Percentiles rank a stretch among this genome's conserved stretches.
phyloP scores from a whole-genome alignment of 345 rosid genomes.

The Salix suchowensis region DNA sequence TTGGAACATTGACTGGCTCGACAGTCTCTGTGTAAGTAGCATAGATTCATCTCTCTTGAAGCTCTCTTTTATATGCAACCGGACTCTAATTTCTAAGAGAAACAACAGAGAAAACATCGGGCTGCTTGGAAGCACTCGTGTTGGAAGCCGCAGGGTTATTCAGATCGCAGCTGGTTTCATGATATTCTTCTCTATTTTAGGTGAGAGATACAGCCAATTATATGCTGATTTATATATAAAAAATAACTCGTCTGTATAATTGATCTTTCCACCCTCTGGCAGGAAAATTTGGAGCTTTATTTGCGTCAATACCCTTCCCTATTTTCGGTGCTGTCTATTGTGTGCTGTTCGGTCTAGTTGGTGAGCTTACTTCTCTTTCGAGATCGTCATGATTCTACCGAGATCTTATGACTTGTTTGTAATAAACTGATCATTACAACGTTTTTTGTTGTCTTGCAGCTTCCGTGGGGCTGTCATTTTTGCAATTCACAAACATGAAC shows the following conservation, averaged over 20 bases:
- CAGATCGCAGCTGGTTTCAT: slow-evolving; percentile 97
- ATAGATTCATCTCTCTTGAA: neutral
- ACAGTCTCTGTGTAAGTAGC: slow-evolving; percentile 73
- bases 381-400: neutral
- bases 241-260: neutral
- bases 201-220: slow-evolving; percentile 26
- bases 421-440: neutral
- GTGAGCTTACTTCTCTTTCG: slow-evolving; percentile 29
- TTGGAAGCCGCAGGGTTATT: slow-evolving; percentile 93
- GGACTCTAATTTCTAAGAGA: slow-evolving; percentile 15
- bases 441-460: slow-evolving; percentile 39
- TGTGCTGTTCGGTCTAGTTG: slow-evolving; percentile 86
- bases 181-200: slow-evolving; percentile 94
- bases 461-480: slow-evolving; percentile 87
- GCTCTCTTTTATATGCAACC: slow-evolving; percentile 4
- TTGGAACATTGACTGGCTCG: slow-evolving; percentile 80
- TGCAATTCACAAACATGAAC: slow-evolving; percentile 99
- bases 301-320: slow-evolving; percentile 95
- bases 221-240: neutral
- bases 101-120: slow-evolving; percentile 84
- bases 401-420: neutral
- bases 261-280: slow-evolving; percentile 10
- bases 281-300: slow-evolving; percentile 96
- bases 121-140: slow-evolving; percentile 90
- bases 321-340: slow-evolving; percentile 90